Percentiles rank a stretch among this genome's conserved stretches.
Conservation (phyloP, 306 rosid species). For the Begonia loranthoides region DNA sequence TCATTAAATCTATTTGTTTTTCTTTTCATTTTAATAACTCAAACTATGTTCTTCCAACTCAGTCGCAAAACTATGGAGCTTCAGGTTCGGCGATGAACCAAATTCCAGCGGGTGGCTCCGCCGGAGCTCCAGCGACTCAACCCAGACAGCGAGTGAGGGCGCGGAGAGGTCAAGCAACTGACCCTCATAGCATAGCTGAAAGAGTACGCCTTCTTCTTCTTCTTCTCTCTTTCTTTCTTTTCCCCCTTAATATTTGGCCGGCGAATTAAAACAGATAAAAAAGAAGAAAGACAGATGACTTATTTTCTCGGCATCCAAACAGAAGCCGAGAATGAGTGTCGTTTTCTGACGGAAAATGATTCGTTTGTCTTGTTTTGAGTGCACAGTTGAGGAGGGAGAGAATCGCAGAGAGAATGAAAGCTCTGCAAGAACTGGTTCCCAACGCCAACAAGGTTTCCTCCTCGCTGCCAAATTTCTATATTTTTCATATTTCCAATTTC, state of each 20-base stretch:
- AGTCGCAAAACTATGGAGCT: conserved; percentile 24
- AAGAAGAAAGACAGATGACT: neutral
- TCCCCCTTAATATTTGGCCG: neutral
- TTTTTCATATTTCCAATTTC: neutral
- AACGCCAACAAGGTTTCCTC: conserved; percentile 23
- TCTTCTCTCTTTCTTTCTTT: neutral
- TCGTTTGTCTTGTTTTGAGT: neutral
- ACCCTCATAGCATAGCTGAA: conserved; percentile 41
- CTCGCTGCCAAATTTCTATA: neutral
- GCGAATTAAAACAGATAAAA: neutral
- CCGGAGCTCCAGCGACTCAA: conserved; percentile 26
- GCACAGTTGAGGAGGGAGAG: conserved; percentile 33
- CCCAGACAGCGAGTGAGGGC: conserved; percentile 53
- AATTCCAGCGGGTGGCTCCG: conserved; percentile 14
- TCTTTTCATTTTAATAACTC: too few species aligned
- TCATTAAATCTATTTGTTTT: too few species aligned
- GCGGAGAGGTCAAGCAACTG: conserved; percentile 39
- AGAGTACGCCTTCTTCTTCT: conserved; percentile 16
- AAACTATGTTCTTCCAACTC: neutral
- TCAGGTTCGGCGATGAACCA: conserved; percentile 16
- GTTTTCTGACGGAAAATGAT: neutral
- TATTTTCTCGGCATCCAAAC: conserved; percentile 1
- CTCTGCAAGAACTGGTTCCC: conserved; percentile 33
- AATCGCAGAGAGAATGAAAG: conserved; percentile 36
- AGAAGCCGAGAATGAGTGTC: neutral